Conservation (phyloP, 108 stramenopile species). For the Skeletonema menzelii region DNA sequence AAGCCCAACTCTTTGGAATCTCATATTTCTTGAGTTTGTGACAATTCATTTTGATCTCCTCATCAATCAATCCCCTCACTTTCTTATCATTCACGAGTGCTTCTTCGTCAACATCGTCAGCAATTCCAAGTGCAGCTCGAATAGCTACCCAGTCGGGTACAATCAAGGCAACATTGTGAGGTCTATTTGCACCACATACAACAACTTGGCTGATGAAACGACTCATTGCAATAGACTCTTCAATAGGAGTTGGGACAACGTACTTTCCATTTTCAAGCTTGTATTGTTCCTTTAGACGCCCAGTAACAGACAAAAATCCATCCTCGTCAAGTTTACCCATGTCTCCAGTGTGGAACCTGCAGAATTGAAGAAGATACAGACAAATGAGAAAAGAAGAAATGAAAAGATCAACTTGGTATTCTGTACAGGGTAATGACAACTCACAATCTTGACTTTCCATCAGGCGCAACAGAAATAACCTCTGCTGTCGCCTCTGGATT, state of each 20-base stretch:
- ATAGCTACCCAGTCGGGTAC: constrained; percentile 90
- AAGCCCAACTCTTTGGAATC: constrained; percentile 77
- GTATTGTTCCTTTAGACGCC: constrained; percentile 92
- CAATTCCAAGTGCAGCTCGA: constrained; percentile 59
- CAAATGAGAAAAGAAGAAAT: constrained; percentile 5
- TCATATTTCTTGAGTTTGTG: constrained; percentile 91
- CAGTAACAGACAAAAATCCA: constrained; percentile 79
- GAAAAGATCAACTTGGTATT: neutral
- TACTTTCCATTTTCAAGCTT: constrained; percentile 99
- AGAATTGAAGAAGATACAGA: neutral
- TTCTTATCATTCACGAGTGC: constrained; percentile 71
- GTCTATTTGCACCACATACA: constrained; percentile 91
- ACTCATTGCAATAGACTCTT: constrained; percentile 87
- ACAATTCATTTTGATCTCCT: constrained; percentile 67
- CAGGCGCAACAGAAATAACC: constrained; percentile 83
- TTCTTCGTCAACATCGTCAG: constrained; percentile 64
- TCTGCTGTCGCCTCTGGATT: constrained; percentile 91
- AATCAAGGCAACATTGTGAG: constrained; percentile 89
- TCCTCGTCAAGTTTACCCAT: constrained; percentile 68
- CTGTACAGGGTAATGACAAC: constrained; percentile 18
- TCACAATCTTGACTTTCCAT: constrained; percentile 85
- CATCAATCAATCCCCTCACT: constrained; percentile 80
- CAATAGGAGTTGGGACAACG: constrained; percentile 93
- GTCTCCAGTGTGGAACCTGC: constrained; percentile 90
- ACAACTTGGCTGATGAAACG: constrained; percentile 92